Percentiles rank a stretch among this genome's conserved stretches.
phyloP scores from a whole-genome alignment of 2,329 filamentous ascomycete species.

The Neonectria sp. region DNA sequence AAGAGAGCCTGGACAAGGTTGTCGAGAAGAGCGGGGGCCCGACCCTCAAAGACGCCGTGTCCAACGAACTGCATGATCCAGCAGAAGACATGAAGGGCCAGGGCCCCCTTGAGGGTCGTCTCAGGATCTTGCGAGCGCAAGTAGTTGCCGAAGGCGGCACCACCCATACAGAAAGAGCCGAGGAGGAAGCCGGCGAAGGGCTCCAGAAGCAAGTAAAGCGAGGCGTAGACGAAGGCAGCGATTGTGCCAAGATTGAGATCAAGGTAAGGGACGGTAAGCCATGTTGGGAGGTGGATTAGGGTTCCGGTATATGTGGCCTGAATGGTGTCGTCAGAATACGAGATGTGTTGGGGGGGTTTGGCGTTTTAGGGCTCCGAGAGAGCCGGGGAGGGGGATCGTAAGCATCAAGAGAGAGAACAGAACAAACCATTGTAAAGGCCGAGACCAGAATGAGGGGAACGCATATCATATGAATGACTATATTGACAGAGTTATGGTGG shows the following conservation, averaged over 20 bases:
- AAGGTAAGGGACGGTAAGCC: slow-evolving; percentile 77
- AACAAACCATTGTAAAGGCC: slow-evolving; percentile 78
- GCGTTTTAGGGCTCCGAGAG: slow-evolving; percentile 10
- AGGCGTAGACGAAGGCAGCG: slow-evolving; percentile 77
- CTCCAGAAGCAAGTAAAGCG: slow-evolving; percentile 91
- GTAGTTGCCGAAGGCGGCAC: slow-evolving; percentile 83
- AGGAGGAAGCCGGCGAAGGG: slow-evolving; percentile 89
- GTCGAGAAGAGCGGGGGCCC: slow-evolving; percentile 90
- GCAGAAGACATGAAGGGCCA: slow-evolving; percentile 78
- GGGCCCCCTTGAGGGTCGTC: slow-evolving; percentile 69
- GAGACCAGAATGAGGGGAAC: slow-evolving; percentile 83
- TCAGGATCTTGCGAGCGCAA: slow-evolving; percentile 72
- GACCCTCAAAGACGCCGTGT: slow-evolving; percentile 89
- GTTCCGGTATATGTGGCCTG: slow-evolving; percentile 75
- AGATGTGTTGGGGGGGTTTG: slow-evolving; percentile 9
- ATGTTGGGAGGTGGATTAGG: slow-evolving; percentile 76
- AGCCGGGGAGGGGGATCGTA: not conserved
- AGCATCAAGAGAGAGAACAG: slow-evolving; percentile 22
- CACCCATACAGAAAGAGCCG: slow-evolving; percentile 81
- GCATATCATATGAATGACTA: slow-evolving; percentile 84
- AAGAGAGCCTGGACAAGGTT: slow-evolving; percentile 94
- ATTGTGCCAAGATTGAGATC: slow-evolving; percentile 78
- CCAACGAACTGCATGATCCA: slow-evolving; percentile 95
- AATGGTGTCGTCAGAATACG: slow-evolving; percentile 24
- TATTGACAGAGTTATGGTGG: slow-evolving; percentile 83